Conservation (phyloP, 1,139 yeast species). For the Yamadazyma aaseri region DNA sequence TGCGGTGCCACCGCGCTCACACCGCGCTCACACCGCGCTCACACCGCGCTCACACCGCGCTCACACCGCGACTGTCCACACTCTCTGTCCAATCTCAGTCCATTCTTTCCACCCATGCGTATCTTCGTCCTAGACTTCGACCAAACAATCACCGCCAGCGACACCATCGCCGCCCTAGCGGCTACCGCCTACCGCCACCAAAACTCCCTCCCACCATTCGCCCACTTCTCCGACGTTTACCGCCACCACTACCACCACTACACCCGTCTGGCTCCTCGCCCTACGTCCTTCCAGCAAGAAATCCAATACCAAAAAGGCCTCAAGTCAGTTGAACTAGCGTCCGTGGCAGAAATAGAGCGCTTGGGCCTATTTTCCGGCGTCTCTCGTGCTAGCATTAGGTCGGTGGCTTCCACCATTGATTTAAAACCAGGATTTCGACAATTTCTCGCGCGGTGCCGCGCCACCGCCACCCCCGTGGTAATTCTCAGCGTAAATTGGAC, state of each 20-base stretch:
- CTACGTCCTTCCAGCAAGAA: slow-evolving; percentile 32
- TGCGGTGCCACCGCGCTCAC: too few relatives aligned
- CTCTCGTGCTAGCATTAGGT: slow-evolving; percentile 24
- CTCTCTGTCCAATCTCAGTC: not conserved
- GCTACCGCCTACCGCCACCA: slow-evolving; percentile 48
- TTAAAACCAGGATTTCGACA: slow-evolving; percentile 45
- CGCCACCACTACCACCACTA: slow-evolving; percentile 31
- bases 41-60: too few relatives aligned
- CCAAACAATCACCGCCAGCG: slow-evolving; percentile 60
- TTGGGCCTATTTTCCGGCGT: slow-evolving; percentile 47
- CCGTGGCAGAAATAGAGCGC: slow-evolving; percentile 46
- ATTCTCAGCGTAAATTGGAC: slow-evolving; percentile 72
- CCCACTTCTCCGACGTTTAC: slow-evolving; percentile 47
- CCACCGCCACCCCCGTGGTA: slow-evolving; percentile 32
- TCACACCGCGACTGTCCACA: too few relatives aligned
- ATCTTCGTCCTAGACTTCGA: slow-evolving; percentile 62
- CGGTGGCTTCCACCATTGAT: slow-evolving; percentile 37
- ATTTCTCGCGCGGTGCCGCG: slow-evolving; percentile 27
- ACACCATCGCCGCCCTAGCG: slow-evolving; percentile 56
- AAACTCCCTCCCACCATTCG: slow-evolving; percentile 37
- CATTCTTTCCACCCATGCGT: not conserved
- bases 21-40: too few relatives aligned
- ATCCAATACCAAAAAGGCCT: slow-evolving; percentile 44
- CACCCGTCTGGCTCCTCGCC: slow-evolving; percentile 15
- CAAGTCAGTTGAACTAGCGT: slow-evolving; percentile 48